Conservation (phyloP, 2,329 filamentous ascomycete species). For the Oidium heveae region DNA sequence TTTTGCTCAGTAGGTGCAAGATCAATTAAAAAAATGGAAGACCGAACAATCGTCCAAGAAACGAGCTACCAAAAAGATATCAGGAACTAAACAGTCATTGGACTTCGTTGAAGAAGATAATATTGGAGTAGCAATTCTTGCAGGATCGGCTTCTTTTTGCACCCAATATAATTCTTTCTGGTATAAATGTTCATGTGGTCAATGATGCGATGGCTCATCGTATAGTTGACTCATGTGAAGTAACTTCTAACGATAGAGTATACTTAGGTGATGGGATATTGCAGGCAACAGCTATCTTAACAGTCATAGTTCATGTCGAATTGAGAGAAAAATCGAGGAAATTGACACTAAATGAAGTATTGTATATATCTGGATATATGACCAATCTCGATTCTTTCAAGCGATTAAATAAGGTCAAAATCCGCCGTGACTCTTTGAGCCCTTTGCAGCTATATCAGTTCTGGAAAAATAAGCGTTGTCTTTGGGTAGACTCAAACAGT, state of each 20-base stretch:
- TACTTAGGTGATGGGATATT: too few species aligned
- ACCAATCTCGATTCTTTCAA: background rate
- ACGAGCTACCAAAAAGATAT: too few species aligned
- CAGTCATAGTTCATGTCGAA: background rate
- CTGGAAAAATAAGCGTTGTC: background rate
- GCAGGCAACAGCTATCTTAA: background rate
- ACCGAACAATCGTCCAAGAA: background rate
- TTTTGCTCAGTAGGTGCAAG: background rate
- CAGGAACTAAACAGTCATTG: background rate
- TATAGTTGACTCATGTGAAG: too few species aligned
- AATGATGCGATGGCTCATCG: background rate
- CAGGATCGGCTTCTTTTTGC: background rate
- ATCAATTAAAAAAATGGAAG: background rate
- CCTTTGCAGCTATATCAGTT: background rate
- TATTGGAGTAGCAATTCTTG: background rate
- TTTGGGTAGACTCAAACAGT: background rate
- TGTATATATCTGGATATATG: background rate
- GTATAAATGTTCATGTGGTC: background rate
- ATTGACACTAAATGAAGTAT: background rate
- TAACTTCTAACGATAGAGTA: too few species aligned
- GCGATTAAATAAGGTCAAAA: background rate
- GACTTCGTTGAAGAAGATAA: background rate
- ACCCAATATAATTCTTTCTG: background rate
- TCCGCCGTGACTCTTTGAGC: background rate
- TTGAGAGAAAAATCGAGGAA: background rate